Evolutionary conservation across 2,329 filamentous ascomycete species (phyloP).

Genomic region (Colletotrichum sublineola): DNA sequence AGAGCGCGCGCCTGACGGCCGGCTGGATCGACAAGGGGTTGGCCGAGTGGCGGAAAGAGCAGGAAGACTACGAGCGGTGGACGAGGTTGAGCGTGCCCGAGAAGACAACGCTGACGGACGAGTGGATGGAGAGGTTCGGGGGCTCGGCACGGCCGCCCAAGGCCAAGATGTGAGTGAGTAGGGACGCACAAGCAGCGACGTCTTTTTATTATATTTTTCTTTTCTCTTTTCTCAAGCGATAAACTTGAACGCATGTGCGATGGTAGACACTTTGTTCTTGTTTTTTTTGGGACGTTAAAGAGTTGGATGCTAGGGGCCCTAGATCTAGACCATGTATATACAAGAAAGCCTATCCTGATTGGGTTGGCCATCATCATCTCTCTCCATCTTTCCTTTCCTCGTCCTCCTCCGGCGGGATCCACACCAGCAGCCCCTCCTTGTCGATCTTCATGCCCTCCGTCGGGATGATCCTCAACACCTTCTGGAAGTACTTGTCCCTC

Average conservation of each 20-base stretch:
- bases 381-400: constrained; percentile 45
- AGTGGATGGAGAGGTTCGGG: constrained; percentile 68
- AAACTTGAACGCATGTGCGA: neutral
- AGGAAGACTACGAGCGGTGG: constrained; percentile 70
- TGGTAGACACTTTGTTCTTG: neutral
- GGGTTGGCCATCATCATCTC: constrained; percentile 26
- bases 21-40: constrained; percentile 71
- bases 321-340: constrained; percentile 39
- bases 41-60: constrained; percentile 67
- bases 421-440: constrained; percentile 74
- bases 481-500: constrained; percentile 92
- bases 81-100: constrained; percentile 60
- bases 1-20: constrained; percentile 73
- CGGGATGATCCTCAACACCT: constrained; percentile 83
- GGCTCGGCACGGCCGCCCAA: constrained; percentile 44
- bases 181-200: neutral
- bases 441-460: constrained; percentile 79
- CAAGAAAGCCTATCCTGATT: constrained; percentile 14
- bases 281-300: neutral
- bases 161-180: constrained; percentile 37
- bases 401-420: constrained; percentile 65
- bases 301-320: constrained; percentile 1
- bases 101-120: constrained; percentile 68
- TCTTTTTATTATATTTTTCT: no score
- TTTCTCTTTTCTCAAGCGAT: neutral